Evolutionary conservation across 768 basidiomycete species (phyloP).

Genomic region (Punctularia strigosozonata): DNA sequence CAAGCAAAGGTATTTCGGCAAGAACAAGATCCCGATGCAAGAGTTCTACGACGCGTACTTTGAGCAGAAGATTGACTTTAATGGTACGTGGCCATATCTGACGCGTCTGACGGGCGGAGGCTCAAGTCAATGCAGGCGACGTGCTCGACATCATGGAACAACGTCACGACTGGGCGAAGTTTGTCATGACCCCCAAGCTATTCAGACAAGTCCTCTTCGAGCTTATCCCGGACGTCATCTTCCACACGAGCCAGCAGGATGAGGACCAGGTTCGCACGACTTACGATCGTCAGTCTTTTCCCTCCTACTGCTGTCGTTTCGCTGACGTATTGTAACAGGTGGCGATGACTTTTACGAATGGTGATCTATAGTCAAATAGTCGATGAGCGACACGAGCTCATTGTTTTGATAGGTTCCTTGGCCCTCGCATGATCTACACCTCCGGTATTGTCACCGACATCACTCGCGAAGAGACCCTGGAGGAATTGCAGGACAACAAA

Average conservation of each 20-base stretch:
- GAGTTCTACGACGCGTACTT: conserved; percentile 96
- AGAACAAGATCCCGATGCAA: conserved; percentile 95
- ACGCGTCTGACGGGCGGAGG: conserved; percentile 6
- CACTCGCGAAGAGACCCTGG: conserved; percentile 68
- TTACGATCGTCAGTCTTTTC: conserved; percentile 66
- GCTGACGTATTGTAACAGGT: conserved; percentile 27
- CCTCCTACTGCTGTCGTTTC: conserved; percentile 4
- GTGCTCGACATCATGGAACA: conserved; percentile 89
- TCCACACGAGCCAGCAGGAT: conserved; percentile 86
- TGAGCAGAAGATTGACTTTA: conserved; percentile 92
- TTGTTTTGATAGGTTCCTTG: conserved; percentile 59
- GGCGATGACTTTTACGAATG: conserved; percentile 96
- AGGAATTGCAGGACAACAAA: conserved; percentile 97
- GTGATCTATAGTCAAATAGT: conserved; percentile 22
- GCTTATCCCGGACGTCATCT: conserved; percentile 87
- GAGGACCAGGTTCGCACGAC: conserved; percentile 92
- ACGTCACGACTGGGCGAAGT: conserved; percentile 91
- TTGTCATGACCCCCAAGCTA: conserved; percentile 81
- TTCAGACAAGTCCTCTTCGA: conserved; percentile 88
- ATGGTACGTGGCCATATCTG: conserved; percentile 40
- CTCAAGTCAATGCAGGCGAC: conserved; percentile 46
- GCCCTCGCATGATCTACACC: conserved; percentile 95
- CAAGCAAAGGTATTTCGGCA: conserved; percentile 67
- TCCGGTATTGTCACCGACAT: conserved; percentile 77
- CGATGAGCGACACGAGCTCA: neutral